phyloP scores from a whole-genome alignment of 345 rosid genomes.

The Trapa bicornis region DNA sequence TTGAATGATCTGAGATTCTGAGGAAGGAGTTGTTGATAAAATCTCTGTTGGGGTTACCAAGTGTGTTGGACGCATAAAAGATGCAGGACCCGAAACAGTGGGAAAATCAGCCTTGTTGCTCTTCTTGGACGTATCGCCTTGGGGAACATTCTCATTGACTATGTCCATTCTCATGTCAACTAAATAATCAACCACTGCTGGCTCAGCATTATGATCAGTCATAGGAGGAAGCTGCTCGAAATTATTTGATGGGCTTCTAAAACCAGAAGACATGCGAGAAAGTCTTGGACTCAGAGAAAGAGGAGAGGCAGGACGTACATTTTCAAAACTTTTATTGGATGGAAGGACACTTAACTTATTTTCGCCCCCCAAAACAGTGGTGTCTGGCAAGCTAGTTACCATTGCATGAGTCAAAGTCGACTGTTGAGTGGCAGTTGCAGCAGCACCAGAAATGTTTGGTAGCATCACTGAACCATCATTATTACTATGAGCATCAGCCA shows the following conservation, averaged over 20 bases:
- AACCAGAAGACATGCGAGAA: slow-evolving; percentile 29
- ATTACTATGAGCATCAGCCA: slow-evolving; percentile 18
- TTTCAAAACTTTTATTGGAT: slow-evolving; percentile 27
- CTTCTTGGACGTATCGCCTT: slow-evolving; percentile 26
- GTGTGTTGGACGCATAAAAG: slow-evolving; percentile 56
- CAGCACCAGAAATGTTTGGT: slow-evolving; percentile 16
- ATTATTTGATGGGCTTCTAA: slow-evolving; percentile 23
- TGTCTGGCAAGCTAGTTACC: slow-evolving; percentile 19
- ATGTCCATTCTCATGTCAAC: slow-evolving; percentile 27
- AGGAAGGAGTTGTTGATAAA: slow-evolving; percentile 32
- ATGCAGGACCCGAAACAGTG: slow-evolving; percentile 22
- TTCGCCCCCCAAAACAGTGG: slow-evolving; percentile 18
- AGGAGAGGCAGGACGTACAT: slow-evolving; percentile 20
- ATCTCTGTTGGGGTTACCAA: slow-evolving; percentile 61
- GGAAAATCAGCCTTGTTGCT: slow-evolving; percentile 30
- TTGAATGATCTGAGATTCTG: slow-evolving; percentile 32
- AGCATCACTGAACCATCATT: slow-evolving; percentile 12
- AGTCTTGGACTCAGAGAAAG: slow-evolving; percentile 31
- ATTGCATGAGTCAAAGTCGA: slow-evolving; percentile 25
- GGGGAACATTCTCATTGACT: slow-evolving; percentile 16
- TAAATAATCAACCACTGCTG: slow-evolving; percentile 23
- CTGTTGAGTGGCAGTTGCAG: slow-evolving; percentile 15
- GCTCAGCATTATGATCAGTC: slow-evolving; percentile 26
- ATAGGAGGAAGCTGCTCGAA: slow-evolving; percentile 18
- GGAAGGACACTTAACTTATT: slow-evolving; percentile 20